These are phyloP conservation scores for Moelleriella libera DNA, from an alignment of 2,329 filamentous ascomycete genomes.

Conservation along the genomic window DNA sequence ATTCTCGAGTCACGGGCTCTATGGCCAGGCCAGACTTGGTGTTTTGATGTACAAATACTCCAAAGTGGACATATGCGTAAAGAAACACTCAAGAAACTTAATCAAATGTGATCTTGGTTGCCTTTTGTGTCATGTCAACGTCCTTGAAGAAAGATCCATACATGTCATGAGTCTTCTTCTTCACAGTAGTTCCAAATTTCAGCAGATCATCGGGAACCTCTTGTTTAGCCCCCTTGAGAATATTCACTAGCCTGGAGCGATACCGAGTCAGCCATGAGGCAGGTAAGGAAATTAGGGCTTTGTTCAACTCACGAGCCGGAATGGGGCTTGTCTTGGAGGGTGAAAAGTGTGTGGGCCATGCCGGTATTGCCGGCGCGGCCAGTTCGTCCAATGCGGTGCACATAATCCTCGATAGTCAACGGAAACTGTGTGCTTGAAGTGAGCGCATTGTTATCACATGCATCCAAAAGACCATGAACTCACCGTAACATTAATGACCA, in stretches of 20 bases:
- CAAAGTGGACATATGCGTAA: too few species aligned
- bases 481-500: conserved; percentile 84
- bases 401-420: conserved; percentile 90
- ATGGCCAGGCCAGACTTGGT: too few species aligned
- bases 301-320: conserved; percentile 58
- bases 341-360: conserved; percentile 85
- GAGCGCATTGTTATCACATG: conserved; percentile 6
- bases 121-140: conserved; percentile 66
- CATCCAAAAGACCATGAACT: conserved; percentile 9
- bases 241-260: conserved; percentile 63
- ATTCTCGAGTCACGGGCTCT: too few species aligned
- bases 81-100: conserved; percentile 9
- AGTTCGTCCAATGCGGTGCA: conserved; percentile 91
- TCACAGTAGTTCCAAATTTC: conserved; percentile 95
- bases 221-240: conserved; percentile 86
- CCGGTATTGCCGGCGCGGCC: conserved; percentile 85
- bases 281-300: background rate
- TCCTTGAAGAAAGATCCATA: conserved; percentile 97
- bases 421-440: conserved; percentile 48
- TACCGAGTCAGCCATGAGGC: background rate
- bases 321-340: conserved; percentile 82
- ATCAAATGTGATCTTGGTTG: conserved; percentile 89
- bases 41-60: too few species aligned
- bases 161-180: conserved; percentile 93
- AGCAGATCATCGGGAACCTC: conserved; percentile 78